Percentiles rank a stretch among this genome's conserved stretches.
Conservation (phyloP, 2,329 filamentous ascomycete species). For the Fusarium sp. region DNA sequence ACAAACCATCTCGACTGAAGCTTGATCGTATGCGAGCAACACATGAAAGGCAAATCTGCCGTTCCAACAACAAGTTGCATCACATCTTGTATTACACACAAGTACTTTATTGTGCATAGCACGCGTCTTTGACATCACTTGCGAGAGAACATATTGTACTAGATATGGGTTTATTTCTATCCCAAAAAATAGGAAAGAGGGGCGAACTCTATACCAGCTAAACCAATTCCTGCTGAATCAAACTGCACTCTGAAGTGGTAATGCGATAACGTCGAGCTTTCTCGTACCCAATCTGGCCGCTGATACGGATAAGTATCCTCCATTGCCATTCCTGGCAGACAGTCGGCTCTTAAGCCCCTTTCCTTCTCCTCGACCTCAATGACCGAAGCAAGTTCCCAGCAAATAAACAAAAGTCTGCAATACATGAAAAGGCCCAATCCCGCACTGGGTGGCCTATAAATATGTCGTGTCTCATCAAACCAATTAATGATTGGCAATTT, state of each 20-base stretch:
- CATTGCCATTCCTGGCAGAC: slow-evolving; percentile 17
- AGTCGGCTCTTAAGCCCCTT: slow-evolving; percentile 6
- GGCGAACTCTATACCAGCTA: slow-evolving; percentile 47
- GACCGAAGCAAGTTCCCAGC: slow-evolving; percentile 33
- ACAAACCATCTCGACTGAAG: no score
- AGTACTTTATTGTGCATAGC: not conserved
- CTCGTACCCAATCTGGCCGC: slow-evolving; percentile 43
- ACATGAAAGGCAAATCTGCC: no score
- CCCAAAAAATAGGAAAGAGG: slow-evolving; percentile 39
- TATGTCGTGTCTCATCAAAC: slow-evolving; percentile 46
- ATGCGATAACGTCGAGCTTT: slow-evolving; percentile 22
- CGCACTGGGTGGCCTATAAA: slow-evolving; percentile 35
- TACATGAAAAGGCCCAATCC: slow-evolving; percentile 43
- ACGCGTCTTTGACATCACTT: not conserved
- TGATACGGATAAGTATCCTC: slow-evolving; percentile 11
- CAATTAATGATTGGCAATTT: slow-evolving; percentile 38
- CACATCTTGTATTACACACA: no score
- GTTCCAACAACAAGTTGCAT: no score
- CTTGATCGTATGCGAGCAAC: no score
- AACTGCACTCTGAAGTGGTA: slow-evolving; percentile 27
- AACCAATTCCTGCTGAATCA: slow-evolving; percentile 39
- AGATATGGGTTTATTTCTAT: slow-evolving; percentile 44
- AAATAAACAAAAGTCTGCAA: slow-evolving; percentile 36
- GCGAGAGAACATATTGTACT: not conserved
- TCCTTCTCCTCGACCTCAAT: slow-evolving; percentile 15